Evolutionary conservation across 352 stramenopile genomes (phyloP), one percentile per base, ranked within the genome.

Genomic region (Phytophthora pisi): DNA sequence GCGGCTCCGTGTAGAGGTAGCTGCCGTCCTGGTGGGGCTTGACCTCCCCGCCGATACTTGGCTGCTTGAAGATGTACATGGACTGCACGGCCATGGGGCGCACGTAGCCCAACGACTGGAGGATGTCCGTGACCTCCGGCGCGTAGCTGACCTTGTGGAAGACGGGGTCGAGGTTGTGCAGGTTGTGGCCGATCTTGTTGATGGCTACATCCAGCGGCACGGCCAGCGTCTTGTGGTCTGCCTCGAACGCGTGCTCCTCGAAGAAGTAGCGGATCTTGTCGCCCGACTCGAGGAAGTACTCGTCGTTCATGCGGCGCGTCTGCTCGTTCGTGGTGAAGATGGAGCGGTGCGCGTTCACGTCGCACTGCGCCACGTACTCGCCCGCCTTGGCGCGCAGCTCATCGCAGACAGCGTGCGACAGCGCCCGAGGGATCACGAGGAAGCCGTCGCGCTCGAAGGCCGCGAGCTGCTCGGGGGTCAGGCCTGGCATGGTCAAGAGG

Each of bases 1-100:
- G 96, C 16, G 97, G 96, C 70, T 97, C 84, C 18, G 97, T 99
- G 77, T 92, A 97, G n/a, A 99, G 84, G 70, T 98, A 99, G 28
- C 92, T 98, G 11, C 92, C 97, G 79, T 99, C 97, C 78, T 99
- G 97, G 83, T 99, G 97, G n/a, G 90, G 82, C 53, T 90, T 93
- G 0, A 99, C 96, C 45, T 97, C 92, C 36, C 95, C 96, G 34
- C 97, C 96, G 56, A 98, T 97, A 34, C 77, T 82, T 18, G 92
- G 88, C 72, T 98, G 91, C 74, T 99, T 99, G 81, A 98, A 98
- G 74, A 99, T 98, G 77, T 98, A 99, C 97, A 99, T 99, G 52
- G 79, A 96, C 70, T 98, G 95, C 53, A 97, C 94, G 1, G 96
- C 82, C 31, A 98, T 82, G 2, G 97, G 95, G 31, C 95, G 81